Evolutionary conservation across 129 eudicot species (phyloP), one percentile per base, ranked within the genome.

Genomic region (Gnaphalium uliginosum): DNA sequence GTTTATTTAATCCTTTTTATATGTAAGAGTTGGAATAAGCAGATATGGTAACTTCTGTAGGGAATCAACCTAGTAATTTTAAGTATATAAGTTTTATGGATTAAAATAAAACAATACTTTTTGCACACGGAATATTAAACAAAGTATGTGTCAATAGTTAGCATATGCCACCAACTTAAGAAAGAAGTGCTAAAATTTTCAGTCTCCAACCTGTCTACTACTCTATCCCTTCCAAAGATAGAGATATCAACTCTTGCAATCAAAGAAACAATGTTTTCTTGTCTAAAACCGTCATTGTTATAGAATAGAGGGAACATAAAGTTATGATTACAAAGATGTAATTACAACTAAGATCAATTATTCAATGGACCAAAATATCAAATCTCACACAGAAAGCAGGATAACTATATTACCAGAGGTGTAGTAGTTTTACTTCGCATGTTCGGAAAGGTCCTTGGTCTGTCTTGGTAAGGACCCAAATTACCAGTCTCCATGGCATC

Each of bases 401-500:
- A 39, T 59, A 29, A 56, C 61, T n/a, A n/a, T 29, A 81, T 81
- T 83, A 92, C 98, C 95, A 90, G 71, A 26, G 98, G 96, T 39
- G 87, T 83, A 79, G 77, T 83, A 62, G 96, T 78, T 87, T 90
- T 93, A 37, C 64, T 88, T 65, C 96, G 96, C 98, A 90, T 93
- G 84, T 80, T 82, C 3, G 96, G 98, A 71, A 93, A 93, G 66
- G 88, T 86, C 84, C 98, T 87, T 8, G 89, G 81, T 85, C 95
- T 85, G 25, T 86, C 96, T 78, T 81, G 92, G 75, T 86, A 93
- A 71, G 90, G 88, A 83, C 89, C 87, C 90, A 93, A 27, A 60
- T 71, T 86, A 64, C 98, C 98, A 19, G 83, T 82, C 84, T 93
- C 98, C 92, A 93, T 86, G 63, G 83, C 92, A 33, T 88, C 92